phyloP scores from a whole-genome alignment of 805 yeast genomes.

The Kluyveromyces aestuarii region DNA sequence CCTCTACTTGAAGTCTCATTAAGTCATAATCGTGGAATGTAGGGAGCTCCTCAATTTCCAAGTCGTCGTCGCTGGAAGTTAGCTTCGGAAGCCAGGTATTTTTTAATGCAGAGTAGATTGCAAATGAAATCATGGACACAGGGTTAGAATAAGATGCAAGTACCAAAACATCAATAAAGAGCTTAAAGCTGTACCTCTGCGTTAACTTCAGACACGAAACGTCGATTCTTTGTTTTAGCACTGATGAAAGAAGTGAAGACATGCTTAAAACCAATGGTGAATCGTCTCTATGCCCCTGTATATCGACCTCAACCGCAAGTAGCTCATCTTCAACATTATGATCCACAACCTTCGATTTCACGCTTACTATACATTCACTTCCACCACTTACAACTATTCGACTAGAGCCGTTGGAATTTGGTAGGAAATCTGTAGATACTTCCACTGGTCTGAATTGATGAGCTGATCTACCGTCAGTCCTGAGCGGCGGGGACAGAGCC shows the following conservation, averaged over 20 bases:
- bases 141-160: constrained; percentile 76
- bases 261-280: constrained; percentile 58
- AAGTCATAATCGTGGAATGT: constrained; percentile 78
- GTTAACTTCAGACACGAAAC: constrained; percentile 49
- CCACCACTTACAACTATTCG: constrained; percentile 83
- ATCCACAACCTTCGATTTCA: constrained; percentile 74
- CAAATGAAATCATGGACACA: constrained; percentile 67
- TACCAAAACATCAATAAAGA: constrained; percentile 73
- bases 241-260: constrained; percentile 41
- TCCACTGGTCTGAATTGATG: constrained; percentile 81
- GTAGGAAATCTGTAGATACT: constrained; percentile 70
- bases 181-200: constrained; percentile 62
- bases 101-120: constrained; percentile 71
- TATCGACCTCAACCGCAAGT: constrained; percentile 69
- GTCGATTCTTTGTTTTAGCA: constrained; percentile 35
- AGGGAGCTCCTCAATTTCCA: constrained; percentile 77
- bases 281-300: constrained; percentile 75
- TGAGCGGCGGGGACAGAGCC: constrained; percentile 44
- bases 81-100: constrained; percentile 69
- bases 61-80: constrained; percentile 55
- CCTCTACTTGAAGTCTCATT: constrained; percentile 49
- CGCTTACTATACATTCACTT: constrained; percentile 84
- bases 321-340: constrained; percentile 37
- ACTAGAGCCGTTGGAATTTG: constrained; percentile 88
- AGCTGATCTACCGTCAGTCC: constrained; percentile 78